Percentiles rank a stretch among this genome's conserved stretches.
phyloP scores from a whole-genome alignment of 1,284 basidiomycete genomes.

The Neonothopanus nambi region DNA sequence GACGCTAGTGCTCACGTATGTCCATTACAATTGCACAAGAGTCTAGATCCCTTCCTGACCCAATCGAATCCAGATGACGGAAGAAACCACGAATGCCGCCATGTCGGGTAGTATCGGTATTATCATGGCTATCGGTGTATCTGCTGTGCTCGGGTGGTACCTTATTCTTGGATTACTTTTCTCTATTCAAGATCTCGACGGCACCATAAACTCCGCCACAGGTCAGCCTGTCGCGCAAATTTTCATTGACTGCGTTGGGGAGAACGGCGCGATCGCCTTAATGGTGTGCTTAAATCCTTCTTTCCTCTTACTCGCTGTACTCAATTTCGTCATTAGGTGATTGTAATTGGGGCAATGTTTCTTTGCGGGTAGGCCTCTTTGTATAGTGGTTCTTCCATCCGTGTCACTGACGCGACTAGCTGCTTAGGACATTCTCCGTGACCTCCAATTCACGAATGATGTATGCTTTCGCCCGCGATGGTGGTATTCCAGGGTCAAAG shows the following conservation, averaged over 20 bases:
- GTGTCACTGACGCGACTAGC: neutral
- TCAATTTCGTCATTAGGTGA: constrained; percentile 38
- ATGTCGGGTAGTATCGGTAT: constrained; percentile 68
- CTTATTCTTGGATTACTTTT: constrained; percentile 71
- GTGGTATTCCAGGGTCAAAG: constrained; percentile 64
- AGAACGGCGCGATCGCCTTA: constrained; percentile 67
- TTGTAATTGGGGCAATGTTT: constrained; percentile 71
- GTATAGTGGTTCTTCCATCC: neutral
- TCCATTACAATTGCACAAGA: constrained; percentile 9
- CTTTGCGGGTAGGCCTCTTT: constrained; percentile 54
- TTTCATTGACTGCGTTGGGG: constrained; percentile 72
- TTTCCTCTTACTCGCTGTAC: neutral
- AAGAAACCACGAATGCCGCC: constrained; percentile 76
- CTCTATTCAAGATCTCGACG: constrained; percentile 69
- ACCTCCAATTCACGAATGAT: constrained; percentile 81
- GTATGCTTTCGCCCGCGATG: constrained; percentile 74
- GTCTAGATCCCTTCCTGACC: neutral
- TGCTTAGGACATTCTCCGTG: constrained; percentile 62
- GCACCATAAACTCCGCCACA: constrained; percentile 50
- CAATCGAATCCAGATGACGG: constrained; percentile 58
- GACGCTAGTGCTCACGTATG: constrained; percentile 70
- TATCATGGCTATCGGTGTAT: constrained; percentile 73
- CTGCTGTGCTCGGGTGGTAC: constrained; percentile 71
- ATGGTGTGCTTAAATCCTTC: constrained; percentile 53
- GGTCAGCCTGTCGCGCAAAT: constrained; percentile 78